Base-by-base conservation (phyloP, 495 filamentous ascomycete genomes). In the Venustampulla echinocandica region DNA sequence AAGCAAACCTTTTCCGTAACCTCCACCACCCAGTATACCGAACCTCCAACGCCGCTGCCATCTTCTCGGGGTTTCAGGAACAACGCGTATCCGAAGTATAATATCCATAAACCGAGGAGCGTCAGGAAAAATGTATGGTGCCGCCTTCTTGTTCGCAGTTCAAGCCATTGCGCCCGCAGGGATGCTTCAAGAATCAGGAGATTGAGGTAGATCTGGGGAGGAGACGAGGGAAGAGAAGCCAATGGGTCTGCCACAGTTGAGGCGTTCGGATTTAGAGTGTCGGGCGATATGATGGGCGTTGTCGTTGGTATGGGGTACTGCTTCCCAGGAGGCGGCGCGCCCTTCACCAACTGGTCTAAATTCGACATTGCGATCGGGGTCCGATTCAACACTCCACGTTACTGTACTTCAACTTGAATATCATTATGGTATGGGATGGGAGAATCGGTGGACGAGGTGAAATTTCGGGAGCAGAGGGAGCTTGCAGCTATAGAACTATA, bases 181-280 rank as follows among this genome's bases (percentile, higher is more conserved):
- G 87, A 94, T 39, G 88, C 87, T 64, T 99, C 92, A 60, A 99
- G 83, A 56, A 99, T 90, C 42, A 99, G 73, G 28, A 99, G 84
- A 62, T 99, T 99, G 55, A 97, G 77, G 69, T 97, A 99, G 57
- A 97, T 95, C 68, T 96, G 93, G n/a, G 87, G 87, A 37, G 61
- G 85, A 22, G 90, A 87, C 50, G 84, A 90, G 10, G 92, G 90
- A 22, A 93, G 77, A 32, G 80, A 76, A 46, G 82, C 81, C 38
- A 88, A 71, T 30, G 90, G 90, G 62, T 95, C 85, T 55, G 67
- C 56, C n/a, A 56, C 11, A 20, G 44, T 42, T 64, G 62, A 45
- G 64, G 57, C 37, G 68, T 43, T 53, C 68, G 59, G 38, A 67
- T 43, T 54, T 68, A 59, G 38, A 65, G 61, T 4, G 65, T 59